Conservation (phyloP, 2,329 filamentous ascomycete genomes). For the Alternaria infectoria region DNA sequence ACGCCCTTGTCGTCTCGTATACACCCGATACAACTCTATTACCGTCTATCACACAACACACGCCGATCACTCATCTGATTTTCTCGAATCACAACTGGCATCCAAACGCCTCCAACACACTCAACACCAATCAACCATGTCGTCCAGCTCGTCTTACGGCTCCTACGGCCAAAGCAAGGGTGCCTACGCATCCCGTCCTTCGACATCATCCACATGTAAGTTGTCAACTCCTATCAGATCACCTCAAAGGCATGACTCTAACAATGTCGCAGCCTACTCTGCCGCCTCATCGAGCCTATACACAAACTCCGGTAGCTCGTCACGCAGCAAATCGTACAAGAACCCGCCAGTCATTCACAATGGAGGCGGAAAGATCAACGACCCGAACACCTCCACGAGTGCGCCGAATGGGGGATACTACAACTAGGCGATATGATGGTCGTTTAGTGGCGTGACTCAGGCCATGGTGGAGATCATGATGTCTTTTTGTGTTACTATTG, state of each 20-base stretch:
- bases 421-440: slow-evolving; percentile 14
- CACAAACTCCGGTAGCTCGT: slow-evolving; percentile 30
- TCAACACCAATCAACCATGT: slow-evolving; percentile 28
- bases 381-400: slow-evolving; percentile 37
- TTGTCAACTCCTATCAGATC: slow-evolving; percentile 6
- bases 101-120: slow-evolving; percentile 18
- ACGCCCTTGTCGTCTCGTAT: slow-evolving; percentile 14
- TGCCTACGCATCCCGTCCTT: slow-evolving; percentile 31
- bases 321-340: slow-evolving; percentile 33
- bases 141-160: slow-evolving; percentile 34
- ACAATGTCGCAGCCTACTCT: slow-evolving; percentile 19
- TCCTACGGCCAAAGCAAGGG: slow-evolving; percentile 32
- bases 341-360: slow-evolving; percentile 41
- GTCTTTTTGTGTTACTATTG: background rate
- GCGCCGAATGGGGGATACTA: slow-evolving; percentile 41
- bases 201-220: slow-evolving; percentile 34
- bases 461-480: background rate
- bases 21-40: slow-evolving; percentile 12
- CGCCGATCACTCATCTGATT: slow-evolving; percentile 3
- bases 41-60: slow-evolving; percentile 7
- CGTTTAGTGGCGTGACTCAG: background rate
- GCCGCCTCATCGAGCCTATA: slow-evolving; percentile 31
- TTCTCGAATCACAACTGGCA: slow-evolving; percentile 15
- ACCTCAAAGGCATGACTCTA: slow-evolving; percentile 6
- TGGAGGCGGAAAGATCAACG: slow-evolving; percentile 35